Evolutionary conservation across 768 basidiomycete genomes (phyloP), one percentile per base, ranked within the genome.

Genomic region (Podaxis sp.): DNA sequence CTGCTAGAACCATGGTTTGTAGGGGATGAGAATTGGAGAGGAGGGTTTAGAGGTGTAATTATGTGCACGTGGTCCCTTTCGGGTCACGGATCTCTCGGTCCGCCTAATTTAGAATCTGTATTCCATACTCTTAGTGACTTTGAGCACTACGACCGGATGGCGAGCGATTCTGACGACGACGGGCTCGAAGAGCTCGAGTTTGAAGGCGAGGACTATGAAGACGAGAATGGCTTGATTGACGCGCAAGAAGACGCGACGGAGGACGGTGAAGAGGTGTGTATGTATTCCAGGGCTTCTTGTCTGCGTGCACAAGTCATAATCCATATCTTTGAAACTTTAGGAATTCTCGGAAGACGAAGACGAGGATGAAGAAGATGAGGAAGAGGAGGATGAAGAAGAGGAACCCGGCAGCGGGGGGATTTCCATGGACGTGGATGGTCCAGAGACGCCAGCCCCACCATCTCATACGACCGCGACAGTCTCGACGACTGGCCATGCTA

Each of bases 1-100:
- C 97, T 67, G 93, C 91, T 70, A 99, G 83, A 72, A 99, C 97
- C 97, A 98, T 97, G 69, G 66, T 78, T n/a, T 72, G 67, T 72
- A 69, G 69, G 66, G 50, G 64, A 60, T 50, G 59, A 66, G 64
- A 67, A 26, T 28, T n/a, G 46, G 51, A 24, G 54, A 15, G 13
- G 26, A 30, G 55, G 38, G 24, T 0, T 15, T 26, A 20, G 38
- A 24, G 24, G 36, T 41, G 44, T 49, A 58, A 48, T 33, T 57
- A 60, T 60, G 58, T n/a, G 33, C 15, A 60, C n/a, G 26, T n/a
- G 33, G 54, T 62, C 48, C 53, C 46, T 33, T 63, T 49, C 48
- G 57, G 54, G 48, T 46, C 28, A 13, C 49, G 36, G 63, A 41
- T 57, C 54, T 17, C 24, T 13, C 52, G 33, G 50, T 48, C 55